These are phyloP conservation scores for Anacardium occidentale DNA, from an alignment of 345 rosid species.

Conservation along the genomic window DNA sequence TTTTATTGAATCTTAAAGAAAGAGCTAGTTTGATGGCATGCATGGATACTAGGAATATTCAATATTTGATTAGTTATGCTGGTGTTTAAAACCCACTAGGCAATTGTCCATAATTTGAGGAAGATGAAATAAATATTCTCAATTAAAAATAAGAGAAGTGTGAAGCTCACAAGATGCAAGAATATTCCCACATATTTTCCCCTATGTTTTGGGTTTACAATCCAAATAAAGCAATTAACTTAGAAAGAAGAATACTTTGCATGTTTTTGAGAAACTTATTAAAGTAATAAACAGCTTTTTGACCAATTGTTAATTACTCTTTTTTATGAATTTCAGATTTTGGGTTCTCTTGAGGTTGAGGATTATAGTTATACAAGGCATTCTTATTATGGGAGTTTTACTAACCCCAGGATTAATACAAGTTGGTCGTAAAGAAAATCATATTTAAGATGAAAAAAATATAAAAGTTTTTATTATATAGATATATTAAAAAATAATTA, in stretches of 20 bases:
- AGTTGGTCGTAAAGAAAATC: too few relatives aligned
- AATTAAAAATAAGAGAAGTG: background rate
- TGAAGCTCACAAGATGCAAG: background rate
- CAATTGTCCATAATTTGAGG: background rate
- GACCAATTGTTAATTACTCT: background rate
- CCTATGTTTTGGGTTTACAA: background rate
- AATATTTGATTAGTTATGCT: background rate
- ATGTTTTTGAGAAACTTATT: background rate
- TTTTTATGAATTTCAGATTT: too few relatives aligned
- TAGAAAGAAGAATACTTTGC: background rate
- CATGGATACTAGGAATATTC: background rate
- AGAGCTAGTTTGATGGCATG: background rate
- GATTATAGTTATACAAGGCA: too few relatives aligned
- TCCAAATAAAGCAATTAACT: background rate
- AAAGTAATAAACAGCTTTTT: constrained; percentile 8
- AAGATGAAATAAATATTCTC: background rate
- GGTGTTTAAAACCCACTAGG: background rate
- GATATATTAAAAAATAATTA: too few relatives aligned
- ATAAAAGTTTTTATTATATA: too few relatives aligned
- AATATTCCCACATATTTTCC: background rate
- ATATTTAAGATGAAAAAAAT: too few relatives aligned
- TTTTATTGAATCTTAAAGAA: too few relatives aligned
- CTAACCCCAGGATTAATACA: too few relatives aligned
- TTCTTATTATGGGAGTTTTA: too few relatives aligned
- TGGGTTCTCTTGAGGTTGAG: too few relatives aligned